Conservation (phyloP, 352 stramenopile species). For the Peronospora farinosa region DNA sequence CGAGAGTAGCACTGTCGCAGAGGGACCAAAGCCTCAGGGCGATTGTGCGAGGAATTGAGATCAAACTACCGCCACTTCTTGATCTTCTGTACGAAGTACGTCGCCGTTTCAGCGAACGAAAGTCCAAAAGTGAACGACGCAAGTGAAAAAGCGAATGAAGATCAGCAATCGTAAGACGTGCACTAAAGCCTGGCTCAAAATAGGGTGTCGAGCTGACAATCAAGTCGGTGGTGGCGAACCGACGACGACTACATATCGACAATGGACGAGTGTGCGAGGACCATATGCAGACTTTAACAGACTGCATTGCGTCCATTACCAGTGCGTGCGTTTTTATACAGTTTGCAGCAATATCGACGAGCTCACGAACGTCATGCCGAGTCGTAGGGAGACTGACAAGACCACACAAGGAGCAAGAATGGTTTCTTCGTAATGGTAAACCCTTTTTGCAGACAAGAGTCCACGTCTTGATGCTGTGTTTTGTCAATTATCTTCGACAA, state of each 20-base stretch:
- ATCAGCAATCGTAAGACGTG: background rate
- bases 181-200: slow-evolving; percentile 4
- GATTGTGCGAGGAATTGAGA: slow-evolving; percentile 23
- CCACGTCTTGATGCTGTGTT: no score
- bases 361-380: no score
- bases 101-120: background rate
- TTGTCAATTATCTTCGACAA: no score
- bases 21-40: background rate
- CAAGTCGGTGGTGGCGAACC: background rate
- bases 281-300: no score
- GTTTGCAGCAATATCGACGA: no score
- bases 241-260: slow-evolving; percentile 3
- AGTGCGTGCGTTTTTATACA: no score
- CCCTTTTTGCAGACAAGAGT: no score
- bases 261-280: background rate
- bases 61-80: background rate
- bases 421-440: no score
- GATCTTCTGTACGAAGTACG: no score
- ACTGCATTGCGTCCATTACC: no score
- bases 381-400: no score
- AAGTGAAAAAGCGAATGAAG: background rate
- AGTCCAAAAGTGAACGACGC: slow-evolving; percentile 15
- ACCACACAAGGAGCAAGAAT: no score
- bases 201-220: slow-evolving; percentile 5
- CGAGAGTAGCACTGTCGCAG: slow-evolving; percentile 17